phyloP scores from a whole-genome alignment of 1,284 basidiomycete genomes.

The Austroboletus rostrupii region DNA sequence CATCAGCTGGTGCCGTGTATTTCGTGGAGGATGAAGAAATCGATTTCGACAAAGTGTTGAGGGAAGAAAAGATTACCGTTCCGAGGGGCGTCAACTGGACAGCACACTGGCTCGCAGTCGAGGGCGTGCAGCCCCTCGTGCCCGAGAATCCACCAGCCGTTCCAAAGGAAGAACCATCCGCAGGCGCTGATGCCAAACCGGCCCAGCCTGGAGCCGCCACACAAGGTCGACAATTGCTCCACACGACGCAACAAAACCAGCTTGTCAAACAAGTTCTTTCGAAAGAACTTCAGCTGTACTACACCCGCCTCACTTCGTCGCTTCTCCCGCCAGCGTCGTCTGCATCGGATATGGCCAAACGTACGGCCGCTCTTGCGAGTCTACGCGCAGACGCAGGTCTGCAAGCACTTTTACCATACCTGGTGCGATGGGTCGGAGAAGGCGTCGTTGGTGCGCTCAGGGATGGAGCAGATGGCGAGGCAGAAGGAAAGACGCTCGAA shows the following conservation, averaged over 20 bases:
- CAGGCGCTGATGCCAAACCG: slow-evolving; percentile 33
- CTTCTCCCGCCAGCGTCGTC: slow-evolving; percentile 51
- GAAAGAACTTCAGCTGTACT: slow-evolving; percentile 93
- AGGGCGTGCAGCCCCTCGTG: slow-evolving; percentile 95
- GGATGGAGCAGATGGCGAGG: slow-evolving; percentile 55
- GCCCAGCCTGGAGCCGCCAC: slow-evolving; percentile 21
- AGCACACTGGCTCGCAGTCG: slow-evolving; percentile 97
- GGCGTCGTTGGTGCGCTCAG: slow-evolving; percentile 71
- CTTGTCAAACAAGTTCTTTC: slow-evolving; percentile 92
- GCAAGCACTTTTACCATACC: slow-evolving; percentile 91
- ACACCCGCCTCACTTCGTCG: slow-evolving; percentile 85
- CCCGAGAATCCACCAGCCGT: slow-evolving; percentile 92
- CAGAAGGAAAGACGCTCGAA: slow-evolving; percentile 65
- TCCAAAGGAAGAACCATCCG: slow-evolving; percentile 49
- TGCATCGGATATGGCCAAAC: slow-evolving; percentile 52
- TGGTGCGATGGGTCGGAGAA: slow-evolving; percentile 93
- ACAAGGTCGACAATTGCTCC: slow-evolving; percentile 39
- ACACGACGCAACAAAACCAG: slow-evolving; percentile 49
- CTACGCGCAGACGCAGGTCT: slow-evolving; percentile 88
- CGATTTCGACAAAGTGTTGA: slow-evolving; percentile 87
- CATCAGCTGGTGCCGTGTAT: slow-evolving; percentile 70
- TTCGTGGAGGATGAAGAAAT: slow-evolving; percentile 97
- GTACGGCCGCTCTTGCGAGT: slow-evolving; percentile 87
- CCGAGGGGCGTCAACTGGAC: slow-evolving; percentile 79
- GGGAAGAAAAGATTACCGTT: slow-evolving; percentile 76